phyloP scores from a whole-genome alignment of 768 basidiomycete genomes.

The Leccinum variicolor region DNA sequence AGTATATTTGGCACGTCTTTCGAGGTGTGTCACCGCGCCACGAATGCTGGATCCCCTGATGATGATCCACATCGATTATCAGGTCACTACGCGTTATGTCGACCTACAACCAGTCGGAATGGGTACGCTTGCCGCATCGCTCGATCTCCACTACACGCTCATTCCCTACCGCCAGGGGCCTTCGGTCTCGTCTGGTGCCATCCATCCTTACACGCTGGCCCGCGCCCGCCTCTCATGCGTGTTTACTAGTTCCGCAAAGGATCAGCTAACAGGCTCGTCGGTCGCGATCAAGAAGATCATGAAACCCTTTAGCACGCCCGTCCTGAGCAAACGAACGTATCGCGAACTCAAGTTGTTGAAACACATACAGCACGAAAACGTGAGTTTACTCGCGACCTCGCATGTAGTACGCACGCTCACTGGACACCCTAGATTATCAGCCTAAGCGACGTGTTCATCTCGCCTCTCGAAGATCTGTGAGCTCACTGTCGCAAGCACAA shows the following conservation, averaged over 20 bases:
- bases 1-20: slow-evolving; percentile 98
- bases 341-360: slow-evolving; percentile 97
- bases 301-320: slow-evolving; percentile 99
- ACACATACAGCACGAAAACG: slow-evolving; percentile 98
- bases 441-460: slow-evolving; percentile 98
- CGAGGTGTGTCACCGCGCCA: slow-evolving; percentile 54
- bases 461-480: slow-evolving; percentile 96
- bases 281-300: slow-evolving; percentile 99
- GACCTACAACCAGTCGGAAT: slow-evolving; percentile 99
- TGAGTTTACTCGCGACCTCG: slow-evolving; percentile 34
- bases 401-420: background rate
- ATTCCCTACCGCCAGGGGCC: slow-evolving; percentile 50
- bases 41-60: slow-evolving; percentile 13
- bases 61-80: slow-evolving; percentile 18
- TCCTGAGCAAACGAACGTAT: slow-evolving; percentile 97
- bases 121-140: slow-evolving; percentile 55
- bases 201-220: background rate
- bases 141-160: slow-evolving; percentile 13
- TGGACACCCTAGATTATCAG: slow-evolving; percentile 79
- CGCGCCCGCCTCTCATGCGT: slow-evolving; percentile 9
- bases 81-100: slow-evolving; percentile 97
- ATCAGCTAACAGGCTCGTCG: slow-evolving; percentile 89
- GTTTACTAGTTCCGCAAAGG: slow-evolving; percentile 76
- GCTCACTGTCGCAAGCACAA: slow-evolving; percentile 26
- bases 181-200: slow-evolving; percentile 96